phyloP scores from a whole-genome alignment of 306 rosid species.

The Rosa persica region DNA sequence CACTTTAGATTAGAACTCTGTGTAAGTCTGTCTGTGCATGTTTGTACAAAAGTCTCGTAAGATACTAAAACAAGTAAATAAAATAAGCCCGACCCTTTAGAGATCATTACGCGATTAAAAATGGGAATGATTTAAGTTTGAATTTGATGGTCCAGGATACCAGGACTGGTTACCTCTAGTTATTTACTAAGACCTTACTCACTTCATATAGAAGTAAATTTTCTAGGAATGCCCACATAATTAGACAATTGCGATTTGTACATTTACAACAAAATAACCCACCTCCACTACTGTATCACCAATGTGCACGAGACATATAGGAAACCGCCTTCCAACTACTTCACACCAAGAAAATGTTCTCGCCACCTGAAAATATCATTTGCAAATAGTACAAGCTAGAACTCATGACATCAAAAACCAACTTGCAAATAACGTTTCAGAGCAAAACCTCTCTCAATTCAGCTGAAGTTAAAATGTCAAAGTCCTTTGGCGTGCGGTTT shows the following conservation, averaged over 20 bases:
- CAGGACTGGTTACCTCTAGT: not conserved
- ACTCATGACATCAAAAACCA: not conserved
- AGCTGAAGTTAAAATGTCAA: constrained; percentile 70
- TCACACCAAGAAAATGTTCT: constrained; percentile 82
- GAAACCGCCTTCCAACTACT: constrained; percentile 82
- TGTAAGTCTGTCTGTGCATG: not conserved
- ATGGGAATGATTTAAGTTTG: not conserved
- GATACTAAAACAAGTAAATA: not conserved
- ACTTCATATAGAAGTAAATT: not conserved
- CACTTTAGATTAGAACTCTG: not conserved
- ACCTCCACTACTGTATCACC: constrained; percentile 75
- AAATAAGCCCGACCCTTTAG: not conserved
- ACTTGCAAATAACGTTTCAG: constrained; percentile 22
- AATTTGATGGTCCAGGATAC: not conserved
- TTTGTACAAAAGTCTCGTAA: not conserved
- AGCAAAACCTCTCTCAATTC: constrained; percentile 68
- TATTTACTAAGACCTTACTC: not conserved
- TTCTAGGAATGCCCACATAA: not conserved
- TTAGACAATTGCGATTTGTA: not conserved
- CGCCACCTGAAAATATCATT: constrained; percentile 49
- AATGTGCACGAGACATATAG: constrained; percentile 86
- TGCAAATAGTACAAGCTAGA: constrained; percentile 1
- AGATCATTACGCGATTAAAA: not conserved
- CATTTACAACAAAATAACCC: constrained; percentile 19
- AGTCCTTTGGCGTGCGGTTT: constrained; percentile 52